These are phyloP conservation scores for Selaginella moellendorffii DNA, from an alignment of 75 land plant species.

Conservation along the genomic window DNA sequence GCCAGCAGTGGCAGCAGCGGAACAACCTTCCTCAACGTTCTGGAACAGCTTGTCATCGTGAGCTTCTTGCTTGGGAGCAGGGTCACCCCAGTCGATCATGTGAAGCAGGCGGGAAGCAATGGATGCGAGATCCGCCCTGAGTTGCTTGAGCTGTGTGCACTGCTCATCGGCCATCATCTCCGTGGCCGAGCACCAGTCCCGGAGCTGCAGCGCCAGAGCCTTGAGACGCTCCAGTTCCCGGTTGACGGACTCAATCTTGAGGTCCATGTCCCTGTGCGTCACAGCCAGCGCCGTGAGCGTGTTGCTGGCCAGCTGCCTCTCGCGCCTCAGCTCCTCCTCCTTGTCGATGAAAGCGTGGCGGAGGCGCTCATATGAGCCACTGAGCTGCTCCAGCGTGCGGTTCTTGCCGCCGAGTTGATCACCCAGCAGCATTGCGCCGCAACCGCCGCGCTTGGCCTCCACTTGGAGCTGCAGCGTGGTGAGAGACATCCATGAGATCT, in stretches of 20 bases:
- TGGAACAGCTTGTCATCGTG: too few species aligned
- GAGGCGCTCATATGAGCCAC: neutral
- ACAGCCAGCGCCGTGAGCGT: too few species aligned
- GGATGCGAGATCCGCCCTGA: neutral
- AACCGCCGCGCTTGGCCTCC: neutral
- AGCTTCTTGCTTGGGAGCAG: too few species aligned
- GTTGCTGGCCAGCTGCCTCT: neutral
- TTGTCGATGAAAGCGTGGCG: neutral
- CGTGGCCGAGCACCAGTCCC: neutral
- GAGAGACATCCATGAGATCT: neutral
- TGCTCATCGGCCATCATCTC: neutral
- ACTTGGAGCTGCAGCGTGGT: neutral
- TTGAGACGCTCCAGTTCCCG: neutral
- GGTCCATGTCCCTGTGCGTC: neutral
- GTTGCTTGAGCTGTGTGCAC: neutral
- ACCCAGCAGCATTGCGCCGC: neutral
- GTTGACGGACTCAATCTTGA: neutral
- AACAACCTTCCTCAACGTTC: too few species aligned
- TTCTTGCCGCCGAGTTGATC: neutral
- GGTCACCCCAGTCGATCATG: too few species aligned
- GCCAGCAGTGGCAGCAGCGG: too few species aligned
- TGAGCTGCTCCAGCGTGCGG: neutral
- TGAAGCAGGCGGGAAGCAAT: neutral
- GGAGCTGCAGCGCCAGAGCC: neutral
- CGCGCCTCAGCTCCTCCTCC: neutral